Evolutionary conservation across 176 grass and related monocot species (phyloP), one percentile per base, ranked within the genome.

Genomic region (Aegilops sharonensis): DNA sequence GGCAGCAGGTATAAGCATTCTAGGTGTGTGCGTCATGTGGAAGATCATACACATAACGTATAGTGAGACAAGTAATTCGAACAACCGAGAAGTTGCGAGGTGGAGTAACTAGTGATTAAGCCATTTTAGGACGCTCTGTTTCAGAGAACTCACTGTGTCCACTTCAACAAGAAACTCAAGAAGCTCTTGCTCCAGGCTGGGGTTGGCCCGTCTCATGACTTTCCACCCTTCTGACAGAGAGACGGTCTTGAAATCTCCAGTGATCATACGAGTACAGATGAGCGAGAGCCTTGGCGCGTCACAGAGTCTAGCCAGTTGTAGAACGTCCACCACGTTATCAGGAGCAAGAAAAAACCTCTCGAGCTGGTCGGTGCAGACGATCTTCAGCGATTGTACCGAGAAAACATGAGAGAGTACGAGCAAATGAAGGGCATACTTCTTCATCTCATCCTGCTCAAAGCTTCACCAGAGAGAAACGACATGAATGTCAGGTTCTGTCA

Each of bases 271-370:
- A 3, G 92, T 90, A 43, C 92, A 95, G 36, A 90, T 4, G 27
- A 97, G 78, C 10, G 82, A 75, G 15, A 97, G 91, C 72, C 92
- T 84, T 7, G 95, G 83, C 4, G 92, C 85, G 47, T 97, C 95
- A n/a, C 95, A 97, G 0, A 93, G 67, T 61, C 89, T 66, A 17
- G 95, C 80, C 13, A 97, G 91, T 36, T 97, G 95, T 45, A 95
- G 74, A 52, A 94, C 72, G 67, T 97, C 95, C 11, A 95, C 87
- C 79, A 89, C 92, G n/a, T 97, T 95, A 43, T 97, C 95, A 32
- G 75, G 31, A 82, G 77, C 89, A 52, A 97, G 92, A 1, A 93
- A 92, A 25, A 29, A 68, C 40, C 40, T 86, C 76, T 93, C 91
- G 23, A 97, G 69, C 81, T 91, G 91, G 31, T 93, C 27, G 65